Base-by-base conservation (phyloP, 108 stramenopile species). In the Craspedostauros australis region DNA sequence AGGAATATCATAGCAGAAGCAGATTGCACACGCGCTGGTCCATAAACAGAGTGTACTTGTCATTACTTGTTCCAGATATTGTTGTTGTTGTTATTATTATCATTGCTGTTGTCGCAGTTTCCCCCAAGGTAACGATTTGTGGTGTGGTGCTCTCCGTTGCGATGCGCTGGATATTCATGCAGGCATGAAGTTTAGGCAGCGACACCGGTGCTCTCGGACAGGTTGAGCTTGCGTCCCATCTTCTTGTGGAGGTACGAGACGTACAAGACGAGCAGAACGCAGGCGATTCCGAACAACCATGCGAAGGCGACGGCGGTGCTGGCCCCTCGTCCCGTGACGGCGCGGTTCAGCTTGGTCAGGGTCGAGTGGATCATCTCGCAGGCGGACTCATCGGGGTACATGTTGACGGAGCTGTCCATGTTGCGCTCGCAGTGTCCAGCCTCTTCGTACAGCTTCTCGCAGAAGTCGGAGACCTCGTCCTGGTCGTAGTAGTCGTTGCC, bases 341-440 rank as follows among this genome's bases (percentile, higher is more conserved):
- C 68, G n/a, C 47, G 44, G 40, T 55, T 55, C 24, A 63, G 18
- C 12, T 45, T 30, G 25, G 73, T 61, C 28, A 74, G 33, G 25
- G 75, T 56, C 2, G 39, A 46, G 33, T 68, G 37, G 46, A 86
- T 82, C 33, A 68, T 68, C 7, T 69, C 54, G 29, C 84, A 86
- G 14, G 57, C 75, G 42, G 53, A 46, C 19, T 54, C 76, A 44
- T 82, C 75, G 39, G 62, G 67, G 58, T 82, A 82, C 19, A 32
- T 61, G 51, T 45, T 25, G n/a, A n/a, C n/a, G n/a, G 41, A 42
- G 18, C 38, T 40, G 23, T 62, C 63, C 25, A 83, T 38, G 25
- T 70, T 71, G 16, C 28, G 58, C 53, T 88, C 87, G 54, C 87
- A 88, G 50, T 82, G 82, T 32, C 62, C 78, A 37, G 73, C 30